Evolutionary conservation across 768 basidiomycete genomes (phyloP), one percentile per base, ranked within the genome.

Genomic region (Macrocybe gigantea): DNA sequence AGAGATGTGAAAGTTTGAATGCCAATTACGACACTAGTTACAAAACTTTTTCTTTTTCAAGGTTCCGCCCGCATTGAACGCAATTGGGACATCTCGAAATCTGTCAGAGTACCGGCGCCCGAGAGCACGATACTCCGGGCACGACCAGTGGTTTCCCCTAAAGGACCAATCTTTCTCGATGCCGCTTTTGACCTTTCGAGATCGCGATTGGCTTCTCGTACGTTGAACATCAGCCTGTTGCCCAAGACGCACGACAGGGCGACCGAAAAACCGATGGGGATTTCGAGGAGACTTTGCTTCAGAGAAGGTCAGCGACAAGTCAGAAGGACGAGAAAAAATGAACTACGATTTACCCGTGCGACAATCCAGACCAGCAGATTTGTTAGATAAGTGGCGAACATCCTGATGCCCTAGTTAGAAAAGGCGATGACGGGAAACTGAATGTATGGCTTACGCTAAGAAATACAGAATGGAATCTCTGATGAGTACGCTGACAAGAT

Each of bases 381-480:
- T 11, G 72, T 71, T 15, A 80, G 53, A 56, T 81, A 83, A 5
- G 79, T 77, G 2, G 69, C 71, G 56, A 76, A 78, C 56, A 81
- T 75, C 3, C 80, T 82, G 53, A 33, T 30, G 35, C 8, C 31
- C 15, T 14, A 44, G 44, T 34, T 41, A 46, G 41, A 43, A 33
- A 14, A 15, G 7, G 47, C 7, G 8, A 44, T 9, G 22, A 37
- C 4, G 30, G 7, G 50, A 13, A 44, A 38, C 13, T 22, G 29
- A 2, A 22, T 22, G 22, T 5, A 39, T 31, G n/a, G 64, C 78
- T 56, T 58, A 81, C 80, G 79, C 66, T 6, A 81, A 56, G 55
- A 80, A 83, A 51, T 80, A 82, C 5, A 76, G 53, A 22, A 82
- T 60, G 1, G 77, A 80, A 59, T 82, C 81, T 14, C 78, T 66